Evolutionary conservation across 768 basidiomycete genomes (phyloP), one percentile per base, ranked within the genome.

Genomic region (Megacollybia marginata): DNA sequence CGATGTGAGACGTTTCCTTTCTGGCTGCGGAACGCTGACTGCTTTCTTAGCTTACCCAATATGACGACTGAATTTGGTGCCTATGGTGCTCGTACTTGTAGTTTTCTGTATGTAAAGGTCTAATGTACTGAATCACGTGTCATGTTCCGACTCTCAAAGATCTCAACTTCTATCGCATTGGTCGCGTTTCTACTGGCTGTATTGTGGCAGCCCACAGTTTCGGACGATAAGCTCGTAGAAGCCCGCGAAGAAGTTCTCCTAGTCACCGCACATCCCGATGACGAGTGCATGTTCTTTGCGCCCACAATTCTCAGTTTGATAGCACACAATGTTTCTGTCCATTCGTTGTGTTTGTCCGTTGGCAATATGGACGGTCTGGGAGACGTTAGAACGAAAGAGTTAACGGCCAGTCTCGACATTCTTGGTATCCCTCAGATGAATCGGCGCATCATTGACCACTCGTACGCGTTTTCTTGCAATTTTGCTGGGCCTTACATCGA

Each of bases 201-300:
- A 28, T 28, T 28, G 23, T 28, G 23, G 23, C 23, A 28, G 23
- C 6, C 23, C 23, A 28, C 23, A 28, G 23, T 28, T 6, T 28
- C 23, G 23, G 23, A 28, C 6, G 23, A 28, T 28, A 28, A 28
- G 23, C 23, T 28, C 23, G 23, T 28, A 28, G 23, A 28, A 28
- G 23, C 6, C 23, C 23, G 6, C 23, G 23, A 40, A 40, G 23
- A 28, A 44, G 61, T 88, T 33, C 70, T 92, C 34, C 63, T 96
- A 3, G 64, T 97, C 42, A 95, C 93, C 1, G 92, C 93, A 23
- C 93, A 97, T 62, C 93, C 93, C 2, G 93, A 96, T 61, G 93
- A 97, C 62, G 93, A 96, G 68, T 83, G 82, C 62, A 79, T 94
- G 75, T 97, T 97, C 74, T 97, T 97, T 63, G 82, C 83, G 4